Conservation (phyloP, 768 basidiomycete genomes). For the Fomitopsis pulvina region DNA sequence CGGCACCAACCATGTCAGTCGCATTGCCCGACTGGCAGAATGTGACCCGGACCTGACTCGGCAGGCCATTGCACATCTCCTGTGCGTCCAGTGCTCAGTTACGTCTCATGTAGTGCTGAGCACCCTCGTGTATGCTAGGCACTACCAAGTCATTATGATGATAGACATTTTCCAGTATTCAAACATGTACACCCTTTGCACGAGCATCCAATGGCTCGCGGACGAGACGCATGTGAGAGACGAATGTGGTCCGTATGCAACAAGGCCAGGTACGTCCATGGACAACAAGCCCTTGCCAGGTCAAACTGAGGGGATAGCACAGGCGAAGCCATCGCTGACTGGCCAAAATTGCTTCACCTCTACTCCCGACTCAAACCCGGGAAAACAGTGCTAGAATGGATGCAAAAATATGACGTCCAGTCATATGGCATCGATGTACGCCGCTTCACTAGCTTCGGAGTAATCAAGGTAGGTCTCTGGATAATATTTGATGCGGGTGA, state of each 20-base stretch:
- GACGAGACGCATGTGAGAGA: slow-evolving; percentile 77
- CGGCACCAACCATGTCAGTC: slow-evolving; percentile 85
- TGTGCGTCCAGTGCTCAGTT: slow-evolving; percentile 44
- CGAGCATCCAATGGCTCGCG: slow-evolving; percentile 82
- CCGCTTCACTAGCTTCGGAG: slow-evolving; percentile 94
- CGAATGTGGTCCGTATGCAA: slow-evolving; percentile 92
- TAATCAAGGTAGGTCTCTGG: slow-evolving; percentile 72
- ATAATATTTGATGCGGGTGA: background rate
- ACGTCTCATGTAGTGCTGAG: background rate
- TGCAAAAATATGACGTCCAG: slow-evolving; percentile 66
- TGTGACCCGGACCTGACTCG: slow-evolving; percentile 80
- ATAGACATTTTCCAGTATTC: slow-evolving; percentile 97
- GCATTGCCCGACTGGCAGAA: slow-evolving; percentile 88
- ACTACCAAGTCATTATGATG: slow-evolving; percentile 95
- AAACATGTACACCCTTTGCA: slow-evolving; percentile 92
- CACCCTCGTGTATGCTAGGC: slow-evolving; percentile 38
- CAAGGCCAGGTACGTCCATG: slow-evolving; percentile 50
- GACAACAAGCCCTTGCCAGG: background rate
- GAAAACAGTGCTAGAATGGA: slow-evolving; percentile 83
- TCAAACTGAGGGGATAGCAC: background rate
- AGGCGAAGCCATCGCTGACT: slow-evolving; percentile 66
- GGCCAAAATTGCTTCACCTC: slow-evolving; percentile 80
- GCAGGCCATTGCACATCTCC: slow-evolving; percentile 83
- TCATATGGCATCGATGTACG: slow-evolving; percentile 79
- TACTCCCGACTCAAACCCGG: slow-evolving; percentile 86